Conservation (phyloP, 495 filamentous ascomycete species). For the Cladorrhinum samala region DNA sequence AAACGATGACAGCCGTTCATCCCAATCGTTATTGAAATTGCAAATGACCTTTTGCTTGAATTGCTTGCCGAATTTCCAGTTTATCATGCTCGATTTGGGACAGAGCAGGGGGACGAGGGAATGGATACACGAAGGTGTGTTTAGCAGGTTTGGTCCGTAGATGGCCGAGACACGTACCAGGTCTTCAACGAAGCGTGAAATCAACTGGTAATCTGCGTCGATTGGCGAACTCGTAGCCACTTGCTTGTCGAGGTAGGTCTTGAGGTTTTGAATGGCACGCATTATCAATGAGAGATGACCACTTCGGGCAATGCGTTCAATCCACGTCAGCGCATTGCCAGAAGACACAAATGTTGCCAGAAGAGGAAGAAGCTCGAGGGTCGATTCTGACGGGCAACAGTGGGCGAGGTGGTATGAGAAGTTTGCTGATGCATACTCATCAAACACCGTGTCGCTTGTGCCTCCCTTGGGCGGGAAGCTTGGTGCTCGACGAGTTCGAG, state of each 20-base stretch:
- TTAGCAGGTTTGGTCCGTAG: constrained; percentile 16
- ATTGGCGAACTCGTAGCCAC: constrained; percentile 7
- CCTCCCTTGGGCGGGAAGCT: not conserved
- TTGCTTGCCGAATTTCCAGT: constrained; percentile 12
- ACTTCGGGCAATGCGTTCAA: constrained; percentile 14
- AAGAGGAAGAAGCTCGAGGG: constrained; percentile 8
- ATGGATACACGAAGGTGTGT: constrained; percentile 14
- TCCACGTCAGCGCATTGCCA: constrained; percentile 18
- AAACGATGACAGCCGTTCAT: constrained; percentile 17
- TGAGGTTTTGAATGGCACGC: constrained; percentile 15
- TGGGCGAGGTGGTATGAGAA: constrained; percentile 22
- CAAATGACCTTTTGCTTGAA: constrained; percentile 16
- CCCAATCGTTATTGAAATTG: constrained; percentile 16
- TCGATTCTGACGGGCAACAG: constrained; percentile 9
- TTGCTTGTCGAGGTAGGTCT: constrained; percentile 12
- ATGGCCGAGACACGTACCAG: constrained; percentile 13
- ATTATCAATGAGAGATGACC: constrained; percentile 12
- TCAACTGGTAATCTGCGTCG: constrained; percentile 8
- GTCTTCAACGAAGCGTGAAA: constrained; percentile 12
- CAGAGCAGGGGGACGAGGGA: constrained; percentile 16
- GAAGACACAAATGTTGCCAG: constrained; percentile 12
- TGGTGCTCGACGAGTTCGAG: constrained; percentile 4
- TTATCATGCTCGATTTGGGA: constrained; percentile 13
- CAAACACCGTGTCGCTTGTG: constrained; percentile 5
- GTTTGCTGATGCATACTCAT: constrained; percentile 14